Evolutionary conservation across 768 basidiomycete species (phyloP), one percentile per base, ranked within the genome.

Genomic region (Panaeolus cyanescens): DNA sequence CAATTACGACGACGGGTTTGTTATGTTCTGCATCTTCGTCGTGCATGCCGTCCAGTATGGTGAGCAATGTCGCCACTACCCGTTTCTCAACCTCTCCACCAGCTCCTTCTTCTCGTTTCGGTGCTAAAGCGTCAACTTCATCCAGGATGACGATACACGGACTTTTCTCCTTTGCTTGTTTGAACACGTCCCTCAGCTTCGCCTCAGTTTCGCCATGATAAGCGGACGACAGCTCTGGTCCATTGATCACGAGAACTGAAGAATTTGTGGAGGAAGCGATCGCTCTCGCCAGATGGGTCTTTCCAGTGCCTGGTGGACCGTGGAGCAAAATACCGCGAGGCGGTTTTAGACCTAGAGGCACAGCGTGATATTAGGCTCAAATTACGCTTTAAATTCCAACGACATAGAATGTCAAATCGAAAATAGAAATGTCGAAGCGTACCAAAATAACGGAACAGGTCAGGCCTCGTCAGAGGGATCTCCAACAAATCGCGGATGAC

Each of bases 171-270:
- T 86, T 84, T 1, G 97, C 97, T 65, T 94, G 89, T 39, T 82
- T 84, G 72, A 99, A 99, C 3, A 99, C 90, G 25, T 91, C 91
- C 19, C 97, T 88, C 33, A 99, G 79, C 63, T 89, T 87, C 0
- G 92, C 87, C 70, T 99, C 97, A 1, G 95, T 97, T 78, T 99
- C 97, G 40, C 97, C 97, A 70, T 99, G 97, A 69, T 94, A 99
- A 1, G 95, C 94, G 19, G 93, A 95, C 1, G 92, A 93, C 20
- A 99, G 83, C 70, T 98, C 95, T 12, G 97, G 95, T 0, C 97
- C 97, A 67, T 96, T 96, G 72, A 99, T 89, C 55, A 94, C 87
- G 64, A 99, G 84, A n/a, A 97, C 92, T 28, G 89, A 87, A 6
- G 95, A 92, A 31, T 84, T 85, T 1, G 92, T 92, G 5, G 95